phyloP scores from a whole-genome alignment of 2,329 filamentous ascomycete genomes.

The Fragosphaeria purpurea region DNA sequence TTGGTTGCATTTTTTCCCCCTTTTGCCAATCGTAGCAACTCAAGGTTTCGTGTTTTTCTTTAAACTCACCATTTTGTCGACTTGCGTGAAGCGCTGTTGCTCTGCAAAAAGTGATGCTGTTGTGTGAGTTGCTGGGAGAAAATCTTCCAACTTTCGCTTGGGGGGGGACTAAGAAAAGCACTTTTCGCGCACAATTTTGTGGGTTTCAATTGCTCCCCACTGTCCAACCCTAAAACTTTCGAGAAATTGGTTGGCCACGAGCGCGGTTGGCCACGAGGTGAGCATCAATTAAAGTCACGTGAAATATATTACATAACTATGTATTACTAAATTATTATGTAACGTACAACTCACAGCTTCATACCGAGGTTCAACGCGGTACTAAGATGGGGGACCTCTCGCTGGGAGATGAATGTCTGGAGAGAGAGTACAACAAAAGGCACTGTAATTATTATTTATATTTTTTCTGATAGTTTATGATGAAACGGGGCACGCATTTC shows the following conservation, averaged over 20 bases:
- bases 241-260: slow-evolving; percentile 24
- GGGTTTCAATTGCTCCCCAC: slow-evolving; percentile 26
- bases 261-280: slow-evolving; percentile 1
- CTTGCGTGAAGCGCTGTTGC: slow-evolving; percentile 36
- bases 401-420: background rate
- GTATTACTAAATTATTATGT: no score
- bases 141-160: no score
- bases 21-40: background rate
- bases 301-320: no score
- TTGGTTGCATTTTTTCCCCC: slow-evolving; percentile 16
- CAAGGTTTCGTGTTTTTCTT: background rate
- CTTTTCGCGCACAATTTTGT: slow-evolving; percentile 23
- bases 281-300: background rate
- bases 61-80: slow-evolving; percentile 62
- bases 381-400: slow-evolving; percentile 18
- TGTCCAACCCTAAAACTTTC: slow-evolving; percentile 21
- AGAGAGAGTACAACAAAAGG: no score
- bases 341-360: background rate
- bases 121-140: slow-evolving; percentile 23
- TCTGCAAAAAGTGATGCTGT: slow-evolving; percentile 21
- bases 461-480: no score
- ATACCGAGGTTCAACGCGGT: slow-evolving; percentile 10
- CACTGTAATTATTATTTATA: no score
- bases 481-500: no score
- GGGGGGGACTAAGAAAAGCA: slow-evolving; percentile 11